Conservation (phyloP, 202 grass and related monocot species). For the Hordeum pubiflorum region DNA sequence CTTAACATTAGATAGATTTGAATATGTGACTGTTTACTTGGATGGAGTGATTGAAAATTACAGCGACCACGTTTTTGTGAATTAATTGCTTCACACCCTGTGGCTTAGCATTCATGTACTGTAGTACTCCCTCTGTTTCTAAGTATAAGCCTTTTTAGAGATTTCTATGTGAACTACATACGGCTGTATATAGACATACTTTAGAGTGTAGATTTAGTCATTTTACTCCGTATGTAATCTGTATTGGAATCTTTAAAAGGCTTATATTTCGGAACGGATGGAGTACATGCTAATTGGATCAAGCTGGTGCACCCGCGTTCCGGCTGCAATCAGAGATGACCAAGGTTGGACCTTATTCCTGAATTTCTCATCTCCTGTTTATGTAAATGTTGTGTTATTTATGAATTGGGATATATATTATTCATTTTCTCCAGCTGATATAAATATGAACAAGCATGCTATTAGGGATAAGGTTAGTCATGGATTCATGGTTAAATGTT, state of each 20-base stretch:
- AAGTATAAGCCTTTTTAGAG: too few relatives aligned
- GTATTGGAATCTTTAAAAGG: too few relatives aligned
- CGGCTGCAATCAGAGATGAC: background rate
- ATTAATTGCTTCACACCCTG: background rate
- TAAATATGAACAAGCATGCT: background rate
- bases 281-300: background rate
- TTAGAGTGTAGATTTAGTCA: too few relatives aligned
- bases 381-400: background rate
- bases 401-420: background rate
- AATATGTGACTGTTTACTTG: background rate
- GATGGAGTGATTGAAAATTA: background rate
- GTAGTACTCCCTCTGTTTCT: background rate
- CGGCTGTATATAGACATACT: too few relatives aligned
- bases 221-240: too few relatives aligned
- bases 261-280: too few relatives aligned
- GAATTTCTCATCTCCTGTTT: background rate
- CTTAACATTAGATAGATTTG: background rate
- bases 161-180: too few relatives aligned
- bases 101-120: background rate
- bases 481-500: background rate
- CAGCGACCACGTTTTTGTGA: background rate
- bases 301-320: background rate
- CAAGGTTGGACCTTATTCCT: slow-evolving; percentile 12
- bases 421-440: background rate
- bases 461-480: background rate